These are phyloP conservation scores for Penicillium antarcticum DNA, from an alignment of 495 filamentous ascomycete species.

Conservation along the genomic window DNA sequence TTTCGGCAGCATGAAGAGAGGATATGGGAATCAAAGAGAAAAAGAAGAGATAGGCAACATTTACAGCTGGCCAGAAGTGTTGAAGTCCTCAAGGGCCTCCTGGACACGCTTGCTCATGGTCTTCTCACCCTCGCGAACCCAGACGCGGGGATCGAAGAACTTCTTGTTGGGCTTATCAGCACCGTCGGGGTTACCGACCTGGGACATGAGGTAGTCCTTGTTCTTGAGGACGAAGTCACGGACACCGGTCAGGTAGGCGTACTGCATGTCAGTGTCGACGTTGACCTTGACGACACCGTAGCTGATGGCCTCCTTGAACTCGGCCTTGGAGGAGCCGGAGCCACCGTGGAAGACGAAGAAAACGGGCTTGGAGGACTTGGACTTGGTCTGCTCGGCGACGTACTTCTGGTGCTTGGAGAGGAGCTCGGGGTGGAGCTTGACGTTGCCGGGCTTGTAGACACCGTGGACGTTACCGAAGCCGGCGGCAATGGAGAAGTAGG, in stretches of 20 bases:
- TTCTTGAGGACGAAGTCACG: slow-evolving; percentile 91
- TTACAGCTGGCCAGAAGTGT: slow-evolving; percentile 83
- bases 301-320: slow-evolving; percentile 81
- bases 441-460: slow-evolving; percentile 98
- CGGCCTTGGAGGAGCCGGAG: slow-evolving; percentile 82
- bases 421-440: slow-evolving; percentile 90
- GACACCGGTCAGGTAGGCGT: slow-evolving; percentile 82
- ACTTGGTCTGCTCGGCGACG: slow-evolving; percentile 69
- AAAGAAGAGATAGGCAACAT: slow-evolving; percentile 8
- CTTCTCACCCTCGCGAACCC: slow-evolving; percentile 94
- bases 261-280: slow-evolving; percentile 72
- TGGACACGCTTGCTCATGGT: slow-evolving; percentile 82
- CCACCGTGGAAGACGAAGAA: slow-evolving; percentile 99
- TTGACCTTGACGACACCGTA: slow-evolving; percentile 97
- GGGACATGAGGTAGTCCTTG: slow-evolving; percentile 84
- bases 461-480: slow-evolving; percentile 99
- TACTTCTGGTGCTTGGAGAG: slow-evolving; percentile 91
- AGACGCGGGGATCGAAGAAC: slow-evolving; percentile 77
- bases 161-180: slow-evolving; percentile 99
- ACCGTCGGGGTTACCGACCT: slow-evolving; percentile 94
- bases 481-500: slow-evolving; percentile 96
- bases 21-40: slow-evolving; percentile 7
- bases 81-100: slow-evolving; percentile 87
- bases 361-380: slow-evolving; percentile 79
- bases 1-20: slow-evolving; percentile 19